Base-by-base conservation (phyloP, 805 yeast genomes). In the Candida parachauliodes region DNA sequence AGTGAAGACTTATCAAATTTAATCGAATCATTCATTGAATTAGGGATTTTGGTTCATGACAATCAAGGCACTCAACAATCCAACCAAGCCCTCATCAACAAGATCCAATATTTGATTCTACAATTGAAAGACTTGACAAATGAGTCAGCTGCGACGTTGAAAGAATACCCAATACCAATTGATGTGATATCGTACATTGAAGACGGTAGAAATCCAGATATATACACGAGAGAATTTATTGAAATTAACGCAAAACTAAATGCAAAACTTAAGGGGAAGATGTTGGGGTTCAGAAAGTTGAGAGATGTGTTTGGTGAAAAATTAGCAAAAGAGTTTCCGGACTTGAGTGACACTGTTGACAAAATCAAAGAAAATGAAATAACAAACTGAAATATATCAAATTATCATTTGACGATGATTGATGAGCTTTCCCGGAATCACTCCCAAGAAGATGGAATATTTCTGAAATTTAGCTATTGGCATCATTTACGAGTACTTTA, bases 161-260 rank as follows among this genome's bases (percentile, higher is more conserved):
- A 17, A 14, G 60, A 69, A 41, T 59, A 56, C 28, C 68, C 80
- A 1, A 71, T 85, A 3, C 96, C 96, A 1, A 58, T 83, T 26
- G 96, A 89, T 52, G 89, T 89, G n/a, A 67, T 88, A 10, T 81
- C 83, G 45, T 93, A 93, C 54, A 87, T 93, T 26, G 98, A 93
- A 54, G 95, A 88, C 52, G 98, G 98, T 2, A 71, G 98, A 48
- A 93, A 93, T 55, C 98, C 98, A 0, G 98, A 93, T 55, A 88
- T 93, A 27, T 93, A 93, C 60, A 88, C 98, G 1, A 75, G 98
- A 56, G 98, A 93, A 62, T 93, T 93, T 62, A 87, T 91, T 11
- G 98, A 93, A 56, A 86, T 91, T 24, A 83, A 93, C n/a, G 81
- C 88, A 27, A 81, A 87, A 49, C 80, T 88, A 31, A 93, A 93